Evolutionary conservation across 1,139 yeast species (phyloP), one percentile per base, ranked within the genome.

Genomic region (Chernovozyma aurita): DNA sequence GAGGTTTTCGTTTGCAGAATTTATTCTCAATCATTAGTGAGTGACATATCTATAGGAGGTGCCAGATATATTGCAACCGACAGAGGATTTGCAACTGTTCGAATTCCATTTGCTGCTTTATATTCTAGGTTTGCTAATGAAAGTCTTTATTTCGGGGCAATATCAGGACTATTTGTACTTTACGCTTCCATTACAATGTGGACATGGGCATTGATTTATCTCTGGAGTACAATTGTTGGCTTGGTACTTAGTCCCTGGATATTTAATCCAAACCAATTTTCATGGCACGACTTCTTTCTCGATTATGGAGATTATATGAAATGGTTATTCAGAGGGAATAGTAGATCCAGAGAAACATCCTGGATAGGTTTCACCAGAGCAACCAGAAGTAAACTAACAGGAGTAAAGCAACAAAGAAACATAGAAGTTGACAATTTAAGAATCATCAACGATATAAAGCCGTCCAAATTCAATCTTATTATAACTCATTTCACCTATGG

Each of bases 61-160:
- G 80, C 80, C 7, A 62, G 63, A 39, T 74, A 74, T 47, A 70
- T 74, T 45, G 73, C 78, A 2, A 74, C 80, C 0, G 79, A 78
- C 12, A 55, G 80, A 50, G 78, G 78, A 1, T 71, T 74, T 51
- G 76, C 79, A 26, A 74, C 79, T 0, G 53, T 62, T 2, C 53
- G 80, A 43, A 61, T 65, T 6, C 62, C 74, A 7, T 71, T 73
- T 46, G 52, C 71, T 1, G 50, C 55, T 1, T 50, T 74, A 7
- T 74, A 71, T 49, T 54, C 76, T 2, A 51, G 77, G 34, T 74
- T 68, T 52, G 73, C 78, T 0, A 48, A 59, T 14, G 74, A 68
- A 31, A 68, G 77, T 42, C 54, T 72, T 24, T 68, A 72, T 39
- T 65, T 60, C 47, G 78, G 76, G 0, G 61, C 65, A 0, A 44